phyloP scores from a whole-genome alignment of 2,329 filamentous ascomycete genomes.

The Colletotrichum melonis region DNA sequence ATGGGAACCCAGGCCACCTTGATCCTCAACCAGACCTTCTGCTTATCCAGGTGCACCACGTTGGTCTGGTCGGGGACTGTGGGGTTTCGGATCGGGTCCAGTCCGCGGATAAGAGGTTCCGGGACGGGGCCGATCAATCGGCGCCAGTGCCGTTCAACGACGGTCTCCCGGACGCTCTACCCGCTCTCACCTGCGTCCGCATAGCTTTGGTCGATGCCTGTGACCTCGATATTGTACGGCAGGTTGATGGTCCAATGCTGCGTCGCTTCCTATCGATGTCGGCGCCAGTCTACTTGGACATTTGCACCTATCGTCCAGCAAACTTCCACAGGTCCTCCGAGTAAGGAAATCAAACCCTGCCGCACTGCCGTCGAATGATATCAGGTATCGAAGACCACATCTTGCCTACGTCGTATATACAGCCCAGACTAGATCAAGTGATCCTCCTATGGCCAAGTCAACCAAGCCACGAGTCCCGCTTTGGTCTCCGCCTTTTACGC shows the following conservation, averaged over 20 bases:
- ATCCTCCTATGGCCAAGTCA: constrained; percentile 3
- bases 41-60: background rate
- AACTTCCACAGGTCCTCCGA: too few relatives aligned
- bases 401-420: background rate
- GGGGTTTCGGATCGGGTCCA: background rate
- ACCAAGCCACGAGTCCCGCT: constrained; percentile 2
- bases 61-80: constrained; percentile 4
- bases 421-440: background rate
- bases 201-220: background rate
- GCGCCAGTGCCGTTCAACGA: background rate
- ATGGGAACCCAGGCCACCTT: background rate
- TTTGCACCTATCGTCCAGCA: background rate
- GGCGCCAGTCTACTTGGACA: background rate
- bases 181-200: background rate
- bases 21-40: background rate
- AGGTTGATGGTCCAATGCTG: background rate
- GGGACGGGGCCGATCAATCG: background rate
- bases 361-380: background rate
- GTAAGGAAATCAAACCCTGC: background rate
- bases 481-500: background rate
- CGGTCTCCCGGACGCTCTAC: background rate
- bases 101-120: background rate
- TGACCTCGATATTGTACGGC: background rate
- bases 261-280: too few relatives aligned
- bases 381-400: background rate